Evolutionary conservation across 108 stramenopile genomes (phyloP).

Genomic region (Seminavis robusta): DNA sequence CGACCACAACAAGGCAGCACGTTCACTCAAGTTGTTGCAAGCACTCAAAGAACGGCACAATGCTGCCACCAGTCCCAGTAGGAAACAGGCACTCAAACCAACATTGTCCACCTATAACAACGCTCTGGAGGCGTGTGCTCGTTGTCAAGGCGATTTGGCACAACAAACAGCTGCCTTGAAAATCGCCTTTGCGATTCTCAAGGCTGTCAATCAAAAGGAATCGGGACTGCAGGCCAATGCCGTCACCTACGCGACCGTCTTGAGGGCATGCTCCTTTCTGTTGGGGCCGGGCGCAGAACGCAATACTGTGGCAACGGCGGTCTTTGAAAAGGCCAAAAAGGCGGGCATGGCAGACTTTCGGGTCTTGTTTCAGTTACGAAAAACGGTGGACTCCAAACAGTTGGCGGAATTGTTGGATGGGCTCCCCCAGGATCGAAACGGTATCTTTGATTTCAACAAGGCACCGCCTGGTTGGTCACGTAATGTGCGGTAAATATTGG

Average conservation of each 20-base stretch:
- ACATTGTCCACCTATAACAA: constrained; percentile 38
- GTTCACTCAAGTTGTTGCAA: constrained; percentile 43
- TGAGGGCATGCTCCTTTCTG: constrained; percentile 16
- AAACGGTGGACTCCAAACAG: constrained; percentile 10
- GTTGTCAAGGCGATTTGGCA: constrained; percentile 20
- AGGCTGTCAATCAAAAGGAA: constrained; percentile 18
- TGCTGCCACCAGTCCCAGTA: constrained; percentile 10
- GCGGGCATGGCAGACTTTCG: constrained; percentile 17
- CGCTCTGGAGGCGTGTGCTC: constrained; percentile 53
- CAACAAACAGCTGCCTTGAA: constrained; percentile 35
- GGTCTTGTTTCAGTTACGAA: constrained; percentile 12
- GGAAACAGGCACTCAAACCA: constrained; percentile 20
- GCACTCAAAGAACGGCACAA: constrained; percentile 48
- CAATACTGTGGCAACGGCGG: constrained; percentile 18
- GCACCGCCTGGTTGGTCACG: constrained; percentile 32
- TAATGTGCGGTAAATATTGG: too few relatives aligned
- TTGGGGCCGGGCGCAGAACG: constrained; percentile 27
- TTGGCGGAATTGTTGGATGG: constrained; percentile 8
- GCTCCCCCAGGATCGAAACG: constrained; percentile 11
- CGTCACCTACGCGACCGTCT: constrained; percentile 21
- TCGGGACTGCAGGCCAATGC: constrained; percentile 4
- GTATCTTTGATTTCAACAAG: constrained; percentile 16
- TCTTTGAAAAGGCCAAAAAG: constrained; percentile 37
- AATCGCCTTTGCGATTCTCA: constrained; percentile 48
- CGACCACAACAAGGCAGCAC: constrained; percentile 23